These are phyloP conservation scores for Nigrograna mackinnonii DNA, from an alignment of 2,329 filamentous ascomycete genomes.

Conservation along the genomic window DNA sequence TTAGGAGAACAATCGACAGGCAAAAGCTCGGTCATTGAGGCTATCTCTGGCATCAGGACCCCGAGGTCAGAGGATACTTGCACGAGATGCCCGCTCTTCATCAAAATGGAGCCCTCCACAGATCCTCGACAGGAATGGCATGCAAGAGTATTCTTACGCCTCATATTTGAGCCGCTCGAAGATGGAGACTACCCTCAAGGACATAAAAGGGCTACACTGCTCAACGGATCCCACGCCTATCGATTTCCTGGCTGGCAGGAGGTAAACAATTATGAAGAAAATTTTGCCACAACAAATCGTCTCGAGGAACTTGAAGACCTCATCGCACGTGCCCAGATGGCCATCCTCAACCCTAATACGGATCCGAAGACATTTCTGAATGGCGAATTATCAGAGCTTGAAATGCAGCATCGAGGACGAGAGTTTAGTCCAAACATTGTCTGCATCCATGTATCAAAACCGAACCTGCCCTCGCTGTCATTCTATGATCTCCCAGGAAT, in stretches of 20 bases:
- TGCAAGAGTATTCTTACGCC: conserved; percentile 66
- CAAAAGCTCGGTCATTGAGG: conserved; percentile 67
- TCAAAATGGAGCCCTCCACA: conserved; percentile 65
- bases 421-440: conserved; percentile 85
- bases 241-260: no score
- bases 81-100: conserved; percentile 80
- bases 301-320: conserved; percentile 68
- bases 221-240: no score
- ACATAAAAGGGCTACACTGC: no score
- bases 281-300: conserved; percentile 67
- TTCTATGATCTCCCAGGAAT: conserved; percentile 88
- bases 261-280: conserved; percentile 48
- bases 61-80: conserved; percentile 74
- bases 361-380: conserved; percentile 47
- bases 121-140: conserved; percentile 58
- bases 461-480: conserved; percentile 71
- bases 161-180: no score
- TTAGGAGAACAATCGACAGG: conserved; percentile 74
- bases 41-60: conserved; percentile 65
- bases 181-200: no score
- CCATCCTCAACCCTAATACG: conserved; percentile 69
- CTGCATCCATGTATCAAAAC: conserved; percentile 73
- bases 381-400: not conserved
- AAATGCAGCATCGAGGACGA: conserved; percentile 46
- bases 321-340: conserved; percentile 75